Percentiles rank a stretch among this genome's conserved stretches.
phyloP scores from a whole-genome alignment of 768 basidiomycete species.

The Kwoniella sp. region DNA sequence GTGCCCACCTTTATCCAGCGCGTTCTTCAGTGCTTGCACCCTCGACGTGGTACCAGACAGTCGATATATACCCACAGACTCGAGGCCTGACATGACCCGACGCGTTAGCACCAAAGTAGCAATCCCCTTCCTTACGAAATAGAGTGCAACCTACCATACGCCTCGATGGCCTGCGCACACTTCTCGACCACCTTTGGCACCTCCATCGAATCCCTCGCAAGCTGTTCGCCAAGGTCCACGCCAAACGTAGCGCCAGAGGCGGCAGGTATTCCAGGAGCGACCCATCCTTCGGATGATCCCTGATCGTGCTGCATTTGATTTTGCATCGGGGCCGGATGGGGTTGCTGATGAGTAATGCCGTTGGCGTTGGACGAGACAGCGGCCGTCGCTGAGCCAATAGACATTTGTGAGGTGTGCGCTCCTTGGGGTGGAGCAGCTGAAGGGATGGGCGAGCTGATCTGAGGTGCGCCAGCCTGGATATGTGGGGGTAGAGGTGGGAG shows the following conservation, averaged over 20 bases:
- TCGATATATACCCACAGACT: conserved; percentile 84
- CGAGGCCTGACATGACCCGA: conserved; percentile 53
- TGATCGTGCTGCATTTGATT: conserved; percentile 51
- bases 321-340: conserved; percentile 5
- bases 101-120: background rate
- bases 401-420: conserved; percentile 31
- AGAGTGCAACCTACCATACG: conserved; percentile 58
- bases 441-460: no score
- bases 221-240: conserved; percentile 85
- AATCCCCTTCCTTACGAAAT: background rate
- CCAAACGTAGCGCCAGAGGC: conserved; percentile 71
- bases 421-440: conserved; percentile 5
- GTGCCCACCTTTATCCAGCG: conserved; percentile 87
- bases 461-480: no score
- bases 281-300: conserved; percentile 40
- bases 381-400: conserved; percentile 24
- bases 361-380: conserved; percentile 11
- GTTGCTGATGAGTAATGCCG: conserved; percentile 4
- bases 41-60: conserved; percentile 86
- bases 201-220: conserved; percentile 83
- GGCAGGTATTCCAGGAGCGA: conserved; percentile 35
- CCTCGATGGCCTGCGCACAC: conserved; percentile 88
- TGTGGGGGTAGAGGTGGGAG: conserved; percentile 48
- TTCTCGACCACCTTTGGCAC: conserved; percentile 81
- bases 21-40: conserved; percentile 73